These are phyloP conservation scores for Backusella circina DNA, from an alignment of 192 early-diverging fungal species.

Conservation along the genomic window DNA sequence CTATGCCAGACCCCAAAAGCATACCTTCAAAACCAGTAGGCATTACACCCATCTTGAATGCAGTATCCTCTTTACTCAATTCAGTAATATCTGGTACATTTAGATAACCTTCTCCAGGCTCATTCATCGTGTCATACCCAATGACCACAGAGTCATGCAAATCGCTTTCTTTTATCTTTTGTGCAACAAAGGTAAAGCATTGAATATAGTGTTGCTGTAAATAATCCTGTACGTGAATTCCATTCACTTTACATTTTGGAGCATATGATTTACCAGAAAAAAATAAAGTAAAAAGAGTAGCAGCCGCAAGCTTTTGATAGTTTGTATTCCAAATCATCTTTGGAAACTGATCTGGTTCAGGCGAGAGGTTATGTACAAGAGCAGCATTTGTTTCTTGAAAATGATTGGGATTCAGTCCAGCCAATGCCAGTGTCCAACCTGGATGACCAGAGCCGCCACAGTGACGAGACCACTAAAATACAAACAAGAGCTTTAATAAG, in stretches of 20 bases:
- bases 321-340: conserved; percentile 63
- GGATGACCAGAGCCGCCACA: conserved; percentile 58
- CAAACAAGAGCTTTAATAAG: neutral
- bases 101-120: conserved; percentile 51
- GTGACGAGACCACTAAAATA: conserved; percentile 50
- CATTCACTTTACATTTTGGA: conserved; percentile 44
- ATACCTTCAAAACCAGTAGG: conserved; percentile 55
- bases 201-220: conserved; percentile 52
- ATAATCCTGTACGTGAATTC: conserved; percentile 54
- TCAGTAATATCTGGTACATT: conserved; percentile 40
- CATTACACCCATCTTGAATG: conserved; percentile 44
- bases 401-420: conserved; percentile 42
- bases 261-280: conserved; percentile 46
- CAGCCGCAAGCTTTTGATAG: conserved; percentile 49
- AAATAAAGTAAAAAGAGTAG: conserved; percentile 56
- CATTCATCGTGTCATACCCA: conserved; percentile 57
- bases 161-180: conserved; percentile 37
- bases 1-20: conserved; percentile 43
- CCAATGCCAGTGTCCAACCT: conserved; percentile 49
- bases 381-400: conserved; percentile 49
- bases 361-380: conserved; percentile 46
- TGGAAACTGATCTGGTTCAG: conserved; percentile 44
- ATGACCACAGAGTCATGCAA: conserved; percentile 45
- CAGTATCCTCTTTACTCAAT: conserved; percentile 34
- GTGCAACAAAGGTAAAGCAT: conserved; percentile 39